These are phyloP conservation scores for Eucalyptus viminalis DNA, from an alignment of 345 rosid species.

Conservation along the genomic window DNA sequence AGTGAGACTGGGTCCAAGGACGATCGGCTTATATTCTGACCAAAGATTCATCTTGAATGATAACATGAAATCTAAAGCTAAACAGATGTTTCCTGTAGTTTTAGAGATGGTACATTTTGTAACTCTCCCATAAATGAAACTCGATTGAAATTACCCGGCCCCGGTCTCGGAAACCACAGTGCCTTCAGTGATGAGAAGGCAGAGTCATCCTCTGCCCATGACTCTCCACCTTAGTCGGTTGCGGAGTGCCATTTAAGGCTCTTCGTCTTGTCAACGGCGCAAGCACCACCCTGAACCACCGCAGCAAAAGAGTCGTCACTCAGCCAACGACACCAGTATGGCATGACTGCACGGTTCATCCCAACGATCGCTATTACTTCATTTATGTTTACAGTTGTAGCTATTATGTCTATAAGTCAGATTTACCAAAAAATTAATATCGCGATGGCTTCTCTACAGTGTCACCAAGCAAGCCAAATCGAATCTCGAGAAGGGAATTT, in stretches of 20 bases:
- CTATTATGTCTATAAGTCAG: not conserved
- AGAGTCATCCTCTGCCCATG: not conserved
- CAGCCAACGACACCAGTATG: rapidly evolving
- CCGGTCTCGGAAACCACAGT: not conserved
- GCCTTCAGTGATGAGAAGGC: not conserved
- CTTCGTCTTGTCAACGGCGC: not conserved
- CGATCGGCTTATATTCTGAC: not conserved
- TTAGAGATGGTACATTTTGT: not conserved
- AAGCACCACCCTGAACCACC: not conserved
- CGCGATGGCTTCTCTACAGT: not conserved
- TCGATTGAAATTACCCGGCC: not conserved
- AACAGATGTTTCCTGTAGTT: not conserved
- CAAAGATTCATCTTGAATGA: not conserved
- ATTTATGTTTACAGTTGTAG: not conserved
- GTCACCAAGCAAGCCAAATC: not conserved
- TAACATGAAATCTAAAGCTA: not conserved
- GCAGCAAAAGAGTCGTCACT: not conserved
- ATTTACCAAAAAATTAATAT: not conserved
- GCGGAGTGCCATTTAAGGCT: not conserved
- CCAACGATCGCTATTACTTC: not conserved
- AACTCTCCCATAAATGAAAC: not conserved
- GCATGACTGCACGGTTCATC: not conserved
- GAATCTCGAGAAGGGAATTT: not conserved
- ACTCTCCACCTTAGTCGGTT: not conserved
- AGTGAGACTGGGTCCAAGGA: not conserved